Evolutionary conservation across 345 rosid genomes (phyloP), one percentile per base, ranked within the genome.

Genomic region (Hevea brasiliensis): DNA sequence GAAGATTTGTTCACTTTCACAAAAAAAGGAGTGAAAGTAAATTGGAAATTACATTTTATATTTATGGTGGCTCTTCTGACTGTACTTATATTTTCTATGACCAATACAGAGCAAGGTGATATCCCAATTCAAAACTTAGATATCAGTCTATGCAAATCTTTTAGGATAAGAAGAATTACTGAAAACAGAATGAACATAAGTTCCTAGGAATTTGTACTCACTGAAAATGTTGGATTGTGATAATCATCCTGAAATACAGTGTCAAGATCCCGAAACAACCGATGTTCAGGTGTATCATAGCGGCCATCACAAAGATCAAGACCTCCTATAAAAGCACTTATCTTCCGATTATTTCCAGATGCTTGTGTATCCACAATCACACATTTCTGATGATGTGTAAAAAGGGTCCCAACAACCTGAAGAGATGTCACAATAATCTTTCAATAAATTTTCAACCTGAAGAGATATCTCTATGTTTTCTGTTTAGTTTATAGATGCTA

Each of bases 241-340:
- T 50, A 85, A 72, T 90, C 94, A 60, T 79, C 70, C 47, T 42
- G 55, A 63, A 84, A 90, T 41, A 84, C 86, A 1, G 89, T 88
- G 78, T 78, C 80, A 61, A 88, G 88, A 77, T 86, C 92, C 56
- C 56, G 79, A 63, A 88, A 84, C 23, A 90, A 68, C 32, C 92
- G 83, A 72, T 90, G 94, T 50, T 85, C 83, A 24, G 94, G 92
- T 20, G 94, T 86, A 62, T 90, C 94, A 66, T 90, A 90, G 50
- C 92, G 90, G 50, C 94, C 94, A 76, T 90, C 94, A 68, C 94
- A 90, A 40, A 90, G 90, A 76, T 90, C 94, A 32, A 90, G 81
- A 67, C 92, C 94, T 32, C 94, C 94, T 4, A 86, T 53, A 72
- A 90, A 90, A 9, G 90, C 79, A 58, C 79, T 80, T 51, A 90